A percentile compares a stretch with the other conserved stretches of the same genome.
Evolutionary conservation across 441 rosid species (phyloP).

Genomic region (Macaranga tanarius): DNA sequence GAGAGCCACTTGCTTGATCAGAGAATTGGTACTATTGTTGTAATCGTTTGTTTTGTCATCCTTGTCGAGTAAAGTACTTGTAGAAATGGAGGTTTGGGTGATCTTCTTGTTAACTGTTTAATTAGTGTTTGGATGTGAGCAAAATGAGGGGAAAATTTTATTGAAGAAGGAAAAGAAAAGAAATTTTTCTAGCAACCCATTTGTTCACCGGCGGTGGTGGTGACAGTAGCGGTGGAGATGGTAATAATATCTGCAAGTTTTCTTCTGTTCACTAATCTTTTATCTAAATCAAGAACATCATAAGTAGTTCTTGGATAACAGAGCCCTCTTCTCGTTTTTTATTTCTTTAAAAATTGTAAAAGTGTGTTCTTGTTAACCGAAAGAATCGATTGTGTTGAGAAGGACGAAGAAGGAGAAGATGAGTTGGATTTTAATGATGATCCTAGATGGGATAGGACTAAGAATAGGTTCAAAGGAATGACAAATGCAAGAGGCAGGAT

Average conservation of each 20-base stretch:
- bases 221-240: neutral
- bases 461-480: constrained; percentile 41
- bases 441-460: constrained; percentile 67
- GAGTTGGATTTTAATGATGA: constrained; percentile 46
- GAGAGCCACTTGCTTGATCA: constrained; percentile 75
- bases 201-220: constrained; percentile 19
- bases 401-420: constrained; percentile 38
- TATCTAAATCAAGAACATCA: constrained; percentile 29
- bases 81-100: neutral
- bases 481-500: constrained; percentile 29
- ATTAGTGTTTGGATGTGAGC: constrained; percentile 10
- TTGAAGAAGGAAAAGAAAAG: neutral
- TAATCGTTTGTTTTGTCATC: constrained; percentile 25
- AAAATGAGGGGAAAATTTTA: constrained; percentile 14
- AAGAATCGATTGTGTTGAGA: constrained; percentile 29
- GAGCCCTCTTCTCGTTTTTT: constrained; percentile 59
- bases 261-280: constrained; percentile 28
- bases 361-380: too few species aligned
- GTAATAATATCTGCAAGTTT: constrained; percentile 1
- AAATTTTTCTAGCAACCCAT: constrained; percentile 36
- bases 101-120: constrained; percentile 26
- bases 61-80: neutral
- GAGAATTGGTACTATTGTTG: constrained; percentile 62
- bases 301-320: constrained; percentile 36
- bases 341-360: constrained; percentile 31